Base-by-base conservation (phyloP, 208 protist genomes). In the Balamuthia mandrillaris region DNA sequence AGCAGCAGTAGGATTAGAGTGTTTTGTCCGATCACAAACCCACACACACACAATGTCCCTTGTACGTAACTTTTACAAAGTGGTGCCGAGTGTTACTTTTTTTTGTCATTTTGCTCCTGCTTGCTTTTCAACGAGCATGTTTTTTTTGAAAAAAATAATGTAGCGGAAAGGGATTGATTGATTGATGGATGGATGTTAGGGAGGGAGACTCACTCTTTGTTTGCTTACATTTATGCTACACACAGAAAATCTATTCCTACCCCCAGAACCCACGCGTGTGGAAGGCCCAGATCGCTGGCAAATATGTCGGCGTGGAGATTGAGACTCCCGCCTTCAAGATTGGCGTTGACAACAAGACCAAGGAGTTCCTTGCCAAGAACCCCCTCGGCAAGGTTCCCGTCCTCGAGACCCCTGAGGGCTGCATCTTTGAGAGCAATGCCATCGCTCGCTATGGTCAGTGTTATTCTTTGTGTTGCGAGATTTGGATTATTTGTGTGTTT, bases 241-340 rank as follows among this genome's bases (percentile, higher is more conserved):
- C 27, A 31, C 75, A 90, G 88, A 88, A 85, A 51, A 44, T 90
- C 44, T 89, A 85, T 58, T 81, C 89, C 6, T 88, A 88, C 87
- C 84, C 87, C 79, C 31, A 81, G 56, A 88, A 89, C 88, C 52
- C 33, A 41, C 81, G 86, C 54, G 86, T 52, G 18, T 33, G 14
- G 66, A 91, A 92, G 84, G 81, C 61, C 21, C 65, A 87, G 21
- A 89, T 93, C 78, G 88, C 90, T 16, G 91, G 89, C 66, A 52
- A 91, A 60, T 93, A 91, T 42, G 56, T 27, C 49, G 89, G 89
- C 45, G 86, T 86, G 10, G 42, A 87, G 7, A 44, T 92, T 33
- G 77, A 81, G 24, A 47, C 87, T 33, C 72, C 87, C 41, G 86
- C 44, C 10, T 90, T 92, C 77, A 54, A 87, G n/a, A 79, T 90